Percentiles rank a stretch among this genome's conserved stretches.
phyloP scores from a whole-genome alignment of 345 rosid species.

The Arabis hirsuta region DNA sequence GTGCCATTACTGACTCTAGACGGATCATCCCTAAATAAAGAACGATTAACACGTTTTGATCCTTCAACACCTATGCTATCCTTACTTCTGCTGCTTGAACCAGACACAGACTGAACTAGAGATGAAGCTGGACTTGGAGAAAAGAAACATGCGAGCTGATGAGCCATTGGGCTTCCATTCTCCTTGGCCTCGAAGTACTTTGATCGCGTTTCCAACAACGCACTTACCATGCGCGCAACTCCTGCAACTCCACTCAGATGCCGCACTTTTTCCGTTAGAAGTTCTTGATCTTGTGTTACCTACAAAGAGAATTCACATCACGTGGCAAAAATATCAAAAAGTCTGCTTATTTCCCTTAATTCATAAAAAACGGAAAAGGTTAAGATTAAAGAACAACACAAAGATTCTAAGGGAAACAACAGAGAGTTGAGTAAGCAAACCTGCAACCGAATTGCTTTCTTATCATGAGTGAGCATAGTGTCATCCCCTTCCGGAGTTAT shows the following conservation, averaged over 20 bases:
- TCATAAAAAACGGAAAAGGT: neutral
- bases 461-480: constrained; percentile 73
- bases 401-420: neutral
- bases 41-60: constrained; percentile 63
- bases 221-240: constrained; percentile 74
- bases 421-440: constrained; percentile 43
- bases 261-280: constrained; percentile 77
- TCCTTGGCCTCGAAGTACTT: constrained; percentile 62
- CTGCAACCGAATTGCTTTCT: constrained; percentile 94
- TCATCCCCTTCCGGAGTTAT: constrained; percentile 66
- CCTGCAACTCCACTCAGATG: constrained; percentile 84
- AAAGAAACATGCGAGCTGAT: constrained; percentile 44
- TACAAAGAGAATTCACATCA: constrained; percentile 41
- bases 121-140: constrained; percentile 59
- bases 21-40: constrained; percentile 68
- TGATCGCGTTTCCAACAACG: constrained; percentile 69
- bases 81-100: constrained; percentile 40
- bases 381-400: no score
- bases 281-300: constrained; percentile 86
- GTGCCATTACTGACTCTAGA: constrained; percentile 43
- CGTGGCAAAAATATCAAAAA: neutral
- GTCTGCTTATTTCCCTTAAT: neutral
- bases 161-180: constrained; percentile 64
- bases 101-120: constrained; percentile 44
- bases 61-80: constrained; percentile 43